Evolutionary conservation across 345 rosid species (phyloP).

Genomic region (Eucalyptus tenuipes): DNA sequence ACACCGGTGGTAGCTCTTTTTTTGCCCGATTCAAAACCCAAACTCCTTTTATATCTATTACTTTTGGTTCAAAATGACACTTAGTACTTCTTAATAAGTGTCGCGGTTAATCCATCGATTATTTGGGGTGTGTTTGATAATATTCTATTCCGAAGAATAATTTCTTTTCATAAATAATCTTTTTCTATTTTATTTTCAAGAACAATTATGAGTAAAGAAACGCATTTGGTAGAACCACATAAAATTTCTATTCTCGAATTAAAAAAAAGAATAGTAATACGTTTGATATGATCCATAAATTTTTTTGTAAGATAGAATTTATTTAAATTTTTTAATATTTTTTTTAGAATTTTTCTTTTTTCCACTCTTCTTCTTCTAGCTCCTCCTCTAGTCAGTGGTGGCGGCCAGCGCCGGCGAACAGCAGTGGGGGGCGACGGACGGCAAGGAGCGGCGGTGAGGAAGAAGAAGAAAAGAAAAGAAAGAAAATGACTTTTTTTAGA

Average conservation of each 20-base stretch:
- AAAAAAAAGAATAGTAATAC: fast-evolving
- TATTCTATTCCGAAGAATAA: fast-evolving
- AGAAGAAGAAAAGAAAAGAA: fast-evolving
- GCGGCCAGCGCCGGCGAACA: too few relatives aligned
- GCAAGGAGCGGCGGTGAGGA: too few relatives aligned
- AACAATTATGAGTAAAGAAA: fast-evolving
- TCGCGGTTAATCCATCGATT: fast-evolving
- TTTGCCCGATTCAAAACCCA: not conserved
- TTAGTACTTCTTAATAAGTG: not conserved
- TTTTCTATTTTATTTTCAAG: fast-evolving
- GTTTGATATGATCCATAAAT: fast-evolving
- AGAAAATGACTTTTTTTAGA: too few relatives aligned
- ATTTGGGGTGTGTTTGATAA: not conserved
- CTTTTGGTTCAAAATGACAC: not conserved
- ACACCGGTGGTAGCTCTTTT: fast-evolving
- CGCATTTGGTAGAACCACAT: fast-evolving
- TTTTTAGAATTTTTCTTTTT: too few relatives aligned
- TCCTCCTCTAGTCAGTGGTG: too few relatives aligned
- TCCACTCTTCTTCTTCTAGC: too few relatives aligned
- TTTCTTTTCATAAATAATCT: too few relatives aligned
- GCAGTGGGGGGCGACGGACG: too few relatives aligned
- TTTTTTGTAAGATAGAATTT: too few relatives aligned
- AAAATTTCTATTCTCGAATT: fast-evolving
- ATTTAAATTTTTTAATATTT: too few relatives aligned
- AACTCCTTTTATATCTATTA: not conserved